Percentiles rank a stretch among this genome's conserved stretches.
Conservation (phyloP, 352 stramenopile genomes). For the Pythium dissotocum region DNA sequence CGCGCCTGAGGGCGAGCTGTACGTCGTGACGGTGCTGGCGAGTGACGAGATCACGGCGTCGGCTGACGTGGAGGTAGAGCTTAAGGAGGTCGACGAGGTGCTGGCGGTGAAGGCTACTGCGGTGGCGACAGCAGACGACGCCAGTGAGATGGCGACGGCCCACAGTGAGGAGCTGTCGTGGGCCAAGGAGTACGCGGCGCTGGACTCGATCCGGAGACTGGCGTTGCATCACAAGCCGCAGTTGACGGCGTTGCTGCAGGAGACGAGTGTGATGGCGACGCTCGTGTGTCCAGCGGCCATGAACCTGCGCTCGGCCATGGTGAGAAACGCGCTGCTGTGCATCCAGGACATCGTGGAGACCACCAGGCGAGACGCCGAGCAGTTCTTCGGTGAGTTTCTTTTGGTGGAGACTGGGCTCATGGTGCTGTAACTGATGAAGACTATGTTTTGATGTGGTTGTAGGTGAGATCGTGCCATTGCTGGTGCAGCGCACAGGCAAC, state of each 20-base stretch:
- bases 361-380: conserved; percentile 17
- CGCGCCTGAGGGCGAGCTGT: conserved; percentile 58
- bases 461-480: conserved; percentile 50
- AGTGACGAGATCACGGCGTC: conserved; percentile 48
- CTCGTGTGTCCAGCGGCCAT: conserved; percentile 62
- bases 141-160: not conserved
- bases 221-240: conserved; percentile 29
- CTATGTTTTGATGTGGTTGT: not conserved
- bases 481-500: conserved; percentile 52
- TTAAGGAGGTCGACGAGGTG: conserved; percentile 36
- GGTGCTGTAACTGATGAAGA: too few species aligned
- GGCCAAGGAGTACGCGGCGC: conserved; percentile 30
- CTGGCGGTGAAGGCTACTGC: conserved; percentile 1
- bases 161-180: conserved; percentile 23
- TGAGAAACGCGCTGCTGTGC: conserved; percentile 65
- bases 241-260: conserved; percentile 15
- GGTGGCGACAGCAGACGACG: not conserved
- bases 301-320: conserved; percentile 65
- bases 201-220: conserved; percentile 28
- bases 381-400: conserved; percentile 14
- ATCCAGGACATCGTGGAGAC: conserved; percentile 57
- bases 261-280: conserved; percentile 15
- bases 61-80: conserved; percentile 33
- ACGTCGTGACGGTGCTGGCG: conserved; percentile 51
- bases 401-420: too few species aligned